Evolutionary conservation across 805 yeast species (phyloP).

Genomic region (Metschnikowia baotianmanensis): DNA sequence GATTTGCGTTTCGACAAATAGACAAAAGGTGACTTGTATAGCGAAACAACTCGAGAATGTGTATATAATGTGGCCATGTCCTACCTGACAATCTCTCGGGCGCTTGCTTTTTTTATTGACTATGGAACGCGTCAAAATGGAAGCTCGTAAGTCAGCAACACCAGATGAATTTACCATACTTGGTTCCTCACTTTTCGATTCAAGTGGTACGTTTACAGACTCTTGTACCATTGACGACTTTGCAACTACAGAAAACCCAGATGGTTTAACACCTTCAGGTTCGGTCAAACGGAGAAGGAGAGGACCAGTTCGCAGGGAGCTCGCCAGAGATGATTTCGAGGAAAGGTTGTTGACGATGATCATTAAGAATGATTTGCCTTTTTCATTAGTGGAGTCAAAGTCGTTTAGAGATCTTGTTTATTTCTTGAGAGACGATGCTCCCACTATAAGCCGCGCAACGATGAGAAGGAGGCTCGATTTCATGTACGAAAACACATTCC

Average conservation of each 20-base stretch:
- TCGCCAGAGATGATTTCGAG: constrained; percentile 1
- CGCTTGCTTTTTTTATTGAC: too few relatives aligned
- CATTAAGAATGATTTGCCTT: constrained; percentile 1
- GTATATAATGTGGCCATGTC: too few relatives aligned
- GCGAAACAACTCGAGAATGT: too few relatives aligned
- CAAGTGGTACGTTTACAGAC: background rate
- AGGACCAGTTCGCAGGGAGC: background rate
- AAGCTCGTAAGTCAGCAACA: background rate
- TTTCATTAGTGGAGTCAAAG: background rate
- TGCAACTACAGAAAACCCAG: background rate
- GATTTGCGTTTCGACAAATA: too few relatives aligned
- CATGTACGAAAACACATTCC: background rate
- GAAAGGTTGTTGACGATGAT: constrained; percentile 2
- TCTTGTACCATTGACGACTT: background rate
- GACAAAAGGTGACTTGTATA: too few relatives aligned
- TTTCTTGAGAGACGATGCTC: constrained; percentile 5
- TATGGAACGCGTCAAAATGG: background rate
- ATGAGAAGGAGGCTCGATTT: constrained; percentile 1
- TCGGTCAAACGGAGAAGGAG: background rate
- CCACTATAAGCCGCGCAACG: constrained; percentile 1
- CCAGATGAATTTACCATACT: background rate
- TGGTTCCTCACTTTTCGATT: constrained; percentile 2
- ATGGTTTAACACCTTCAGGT: background rate
- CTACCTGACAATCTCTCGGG: too few relatives aligned
- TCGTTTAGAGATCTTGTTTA: background rate